A percentile compares a stretch with the other conserved stretches of the same genome.
Conservation (phyloP, 805 yeast species). For the Candida sanyiensis region DNA sequence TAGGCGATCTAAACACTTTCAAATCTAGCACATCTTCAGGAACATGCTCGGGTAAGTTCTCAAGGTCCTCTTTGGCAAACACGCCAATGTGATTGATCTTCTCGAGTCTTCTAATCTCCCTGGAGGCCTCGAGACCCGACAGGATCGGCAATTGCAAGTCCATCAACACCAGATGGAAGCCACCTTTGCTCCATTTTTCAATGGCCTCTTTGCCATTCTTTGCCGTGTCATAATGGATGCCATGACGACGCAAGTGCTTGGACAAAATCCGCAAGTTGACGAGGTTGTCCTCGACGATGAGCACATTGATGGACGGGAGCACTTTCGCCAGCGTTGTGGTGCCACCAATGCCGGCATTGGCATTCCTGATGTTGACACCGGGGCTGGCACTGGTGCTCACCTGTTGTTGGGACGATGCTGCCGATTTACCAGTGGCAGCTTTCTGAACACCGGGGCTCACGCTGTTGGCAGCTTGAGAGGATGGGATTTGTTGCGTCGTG, state of each 20-base stretch:
- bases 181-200: slow-evolving; percentile 91
- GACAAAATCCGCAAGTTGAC: slow-evolving; percentile 90
- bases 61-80: slow-evolving; percentile 22
- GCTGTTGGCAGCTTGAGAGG: not conserved
- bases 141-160: slow-evolving; percentile 95
- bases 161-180: slow-evolving; percentile 91
- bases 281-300: slow-evolving; percentile 94
- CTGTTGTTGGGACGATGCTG: not conserved
- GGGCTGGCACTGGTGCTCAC: too few relatives aligned
- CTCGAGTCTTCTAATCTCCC: slow-evolving; percentile 83
- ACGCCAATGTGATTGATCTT: slow-evolving; percentile 70
- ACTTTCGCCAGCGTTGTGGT: slow-evolving; percentile 46
- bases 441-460: not conserved
- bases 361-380: not conserved
- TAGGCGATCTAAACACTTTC: slow-evolving; percentile 77
- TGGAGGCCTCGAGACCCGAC: slow-evolving; percentile 93
- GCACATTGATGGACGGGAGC: slow-evolving; percentile 80
- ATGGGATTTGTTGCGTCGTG: not conserved
- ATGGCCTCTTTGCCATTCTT: slow-evolving; percentile 93
- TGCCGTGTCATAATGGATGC: slow-evolving; percentile 80
- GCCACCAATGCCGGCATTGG: slow-evolving; percentile 10
- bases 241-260: slow-evolving; percentile 78
- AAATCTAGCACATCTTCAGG: slow-evolving; percentile 54
- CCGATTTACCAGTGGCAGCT: not conserved
- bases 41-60: slow-evolving; percentile 20